phyloP scores from a whole-genome alignment of 257 asterid species.

The Jacaranda mimosifolia region DNA sequence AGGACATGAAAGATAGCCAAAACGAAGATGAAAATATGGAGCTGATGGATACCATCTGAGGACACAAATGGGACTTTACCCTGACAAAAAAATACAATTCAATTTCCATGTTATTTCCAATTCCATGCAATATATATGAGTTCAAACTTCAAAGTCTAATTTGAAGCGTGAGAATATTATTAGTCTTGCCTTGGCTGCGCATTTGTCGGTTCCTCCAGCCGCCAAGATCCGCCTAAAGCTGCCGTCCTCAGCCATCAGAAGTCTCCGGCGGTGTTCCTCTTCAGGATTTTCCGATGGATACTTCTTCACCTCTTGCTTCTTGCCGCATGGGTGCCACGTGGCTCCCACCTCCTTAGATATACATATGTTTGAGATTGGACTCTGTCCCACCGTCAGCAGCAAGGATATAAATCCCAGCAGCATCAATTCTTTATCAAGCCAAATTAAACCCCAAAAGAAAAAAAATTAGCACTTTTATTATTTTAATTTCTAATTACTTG shows the following conservation, averaged over 20 bases:
- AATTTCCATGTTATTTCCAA: not conserved
- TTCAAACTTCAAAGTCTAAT: not conserved
- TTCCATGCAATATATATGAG: not conserved
- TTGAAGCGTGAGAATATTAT: not conserved
- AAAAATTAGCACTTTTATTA: not conserved
- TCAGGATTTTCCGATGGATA: not conserved
- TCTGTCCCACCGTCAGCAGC: constrained; percentile 75
- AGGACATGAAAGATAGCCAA: constrained; percentile 83
- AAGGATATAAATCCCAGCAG: constrained; percentile 90
- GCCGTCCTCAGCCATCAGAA: constrained; percentile 42
- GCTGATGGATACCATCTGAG: constrained; percentile 77
- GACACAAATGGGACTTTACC: constrained; percentile 78
- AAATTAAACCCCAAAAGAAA: not conserved
- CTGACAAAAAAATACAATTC: constrained; percentile 44
- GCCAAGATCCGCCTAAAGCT: constrained; percentile 69
- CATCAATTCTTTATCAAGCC: constrained; percentile 66
- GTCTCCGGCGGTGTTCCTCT: constrained; percentile 62
- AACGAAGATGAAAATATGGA: constrained; percentile 83
- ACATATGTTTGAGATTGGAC: constrained; percentile 69
- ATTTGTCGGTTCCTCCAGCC: constrained; percentile 57
- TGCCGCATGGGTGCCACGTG: constrained; percentile 90
- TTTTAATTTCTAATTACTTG: not conserved
- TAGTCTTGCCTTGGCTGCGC: constrained; percentile 64
- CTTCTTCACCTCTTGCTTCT: constrained; percentile 46
- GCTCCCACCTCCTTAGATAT: constrained; percentile 57